Conservation (phyloP, 345 rosid species). For the Erysimum cheiranthoides region DNA sequence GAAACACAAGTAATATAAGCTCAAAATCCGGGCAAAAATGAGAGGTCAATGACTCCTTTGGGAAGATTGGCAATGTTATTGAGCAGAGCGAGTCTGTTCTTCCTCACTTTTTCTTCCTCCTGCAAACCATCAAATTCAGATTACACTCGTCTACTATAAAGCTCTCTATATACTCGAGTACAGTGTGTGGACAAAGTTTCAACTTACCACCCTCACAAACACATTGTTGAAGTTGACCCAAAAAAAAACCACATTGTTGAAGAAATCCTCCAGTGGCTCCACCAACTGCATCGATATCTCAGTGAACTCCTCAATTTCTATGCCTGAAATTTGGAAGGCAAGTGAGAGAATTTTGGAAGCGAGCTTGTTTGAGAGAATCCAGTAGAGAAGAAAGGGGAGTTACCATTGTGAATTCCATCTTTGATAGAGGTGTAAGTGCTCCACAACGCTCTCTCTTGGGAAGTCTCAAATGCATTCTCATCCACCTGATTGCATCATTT, state of each 20-base stretch:
- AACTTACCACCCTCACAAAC: slow-evolving; percentile 97
- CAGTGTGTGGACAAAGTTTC: background rate
- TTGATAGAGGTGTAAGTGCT: slow-evolving; percentile 58
- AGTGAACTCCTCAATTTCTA: slow-evolving; percentile 74
- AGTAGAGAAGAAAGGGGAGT: slow-evolving; percentile 11
- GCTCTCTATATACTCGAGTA: background rate
- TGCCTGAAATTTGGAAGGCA: slow-evolving; percentile 51
- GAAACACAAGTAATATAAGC: background rate
- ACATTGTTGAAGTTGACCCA: too few species aligned
- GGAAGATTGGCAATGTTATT: slow-evolving; percentile 79
- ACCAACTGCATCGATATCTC: slow-evolving; percentile 68
- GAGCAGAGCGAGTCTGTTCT: slow-evolving; percentile 82
- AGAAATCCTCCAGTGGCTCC: slow-evolving; percentile 88
- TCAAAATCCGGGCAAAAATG: slow-evolving; percentile 86
- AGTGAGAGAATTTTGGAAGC: background rate
- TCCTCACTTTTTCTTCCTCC: slow-evolving; percentile 78
- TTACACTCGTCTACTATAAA: background rate
- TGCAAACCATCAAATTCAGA: slow-evolving; percentile 40
- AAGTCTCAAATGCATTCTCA: slow-evolving; percentile 73
- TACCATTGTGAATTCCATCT: slow-evolving; percentile 71
- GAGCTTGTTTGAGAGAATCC: background rate
- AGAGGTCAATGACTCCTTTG: slow-evolving; percentile 73
- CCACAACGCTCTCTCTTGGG: slow-evolving; percentile 81
- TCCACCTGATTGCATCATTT: slow-evolving; percentile 65
- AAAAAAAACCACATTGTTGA: too few species aligned